Base-by-base conservation (phyloP, 352 stramenopile species). In the Phytophthora litchii region DNA sequence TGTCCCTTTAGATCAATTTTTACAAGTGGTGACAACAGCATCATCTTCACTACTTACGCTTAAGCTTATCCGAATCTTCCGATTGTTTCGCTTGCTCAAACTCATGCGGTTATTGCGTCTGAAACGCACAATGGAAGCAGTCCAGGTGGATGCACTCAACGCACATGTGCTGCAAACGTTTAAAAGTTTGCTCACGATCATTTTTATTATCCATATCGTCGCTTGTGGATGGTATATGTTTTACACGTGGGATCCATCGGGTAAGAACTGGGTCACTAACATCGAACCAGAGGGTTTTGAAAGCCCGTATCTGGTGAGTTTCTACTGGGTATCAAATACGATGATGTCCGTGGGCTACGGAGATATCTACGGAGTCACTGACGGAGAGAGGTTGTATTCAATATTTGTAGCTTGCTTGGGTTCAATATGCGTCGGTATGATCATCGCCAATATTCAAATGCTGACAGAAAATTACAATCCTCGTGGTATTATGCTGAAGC, bases 301-400 rank as follows among this genome's bases (percentile, higher is more conserved):
- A 35, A 70, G 78, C 31, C 86, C 93, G 44, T 98, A 98, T 63
- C 64, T 97, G 11, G 83, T 90, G 9, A 88, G 81, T 60, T 92
- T 97, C 51, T 97, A 98, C 70, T 97, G 88, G 89, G 93, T 94
- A 25, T 87, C 92, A 0, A 95, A 95, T 43, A 97, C 90, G 7
- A 96, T 98, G 76, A 97, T 97, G 88, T 95, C 88, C 0, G 88
- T 98, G 27, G 90, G 91, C 0, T 97, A 97, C 49, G 92, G 92
- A 14, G 92, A 98, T 31, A 94, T 97, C 40, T 89, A 81, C 31
- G 83, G 80, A 2, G 72, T 94, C 43, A 96, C 84, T 0, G 81
- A 93, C 31, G 60, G 54, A 17, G 89, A 97, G 51, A 72, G 89
- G 1, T 23, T 93, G 2, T 96, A 95, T 63, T 89, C 88, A 4